Evolutionary conservation across 106 monocot genomes (phyloP), one percentile per base, ranked within the genome.

Genomic region (Dendrobium chrysotoxum): DNA sequence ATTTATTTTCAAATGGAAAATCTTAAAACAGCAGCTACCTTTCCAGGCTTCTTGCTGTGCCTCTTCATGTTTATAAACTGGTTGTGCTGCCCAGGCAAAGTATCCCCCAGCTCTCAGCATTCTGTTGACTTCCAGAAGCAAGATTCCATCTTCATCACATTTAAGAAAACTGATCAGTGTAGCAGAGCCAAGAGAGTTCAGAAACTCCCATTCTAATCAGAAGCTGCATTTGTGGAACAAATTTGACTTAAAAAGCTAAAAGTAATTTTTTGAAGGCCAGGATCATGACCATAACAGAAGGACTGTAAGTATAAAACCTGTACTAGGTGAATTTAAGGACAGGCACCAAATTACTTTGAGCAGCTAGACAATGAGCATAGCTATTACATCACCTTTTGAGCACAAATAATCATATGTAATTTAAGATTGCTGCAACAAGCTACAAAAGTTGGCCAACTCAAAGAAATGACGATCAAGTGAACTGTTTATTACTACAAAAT

Each of bases 81-180:
- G 96, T 67, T 96, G 96, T 46, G 93, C 96, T 5, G 96, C 96
- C 96, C 96, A 96, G 76, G 80, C 91, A 93, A 96, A 96, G 81
- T 92, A 96, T 73, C 96, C 93, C 72, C 93, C 96, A 81, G 91
- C 86, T 87, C 96, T 92, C n/a, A 96, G 90, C 87, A 96, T 83
- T 90, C 96, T 92, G 88, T 96, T 86, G 47, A 90, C 93, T 87
- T 96, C 96, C 35, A 96, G 86, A 81, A 96, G 91, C 81, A 93
- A 80, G 53, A 96, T 88, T 82, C 96, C 96, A 93, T 92, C 96
- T 96, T 77, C 79, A 76, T 47, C 76, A 76, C 28, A 47, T 46
- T 46, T 28, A 26, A 76, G 47, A 76, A 76, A 76, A 40, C 76
- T 76, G 26, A 76, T 76, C 76, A 76, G 76, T 76, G 76, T 40